phyloP scores from a whole-genome alignment of 768 basidiomycete genomes.

The Agaricus blazei region DNA sequence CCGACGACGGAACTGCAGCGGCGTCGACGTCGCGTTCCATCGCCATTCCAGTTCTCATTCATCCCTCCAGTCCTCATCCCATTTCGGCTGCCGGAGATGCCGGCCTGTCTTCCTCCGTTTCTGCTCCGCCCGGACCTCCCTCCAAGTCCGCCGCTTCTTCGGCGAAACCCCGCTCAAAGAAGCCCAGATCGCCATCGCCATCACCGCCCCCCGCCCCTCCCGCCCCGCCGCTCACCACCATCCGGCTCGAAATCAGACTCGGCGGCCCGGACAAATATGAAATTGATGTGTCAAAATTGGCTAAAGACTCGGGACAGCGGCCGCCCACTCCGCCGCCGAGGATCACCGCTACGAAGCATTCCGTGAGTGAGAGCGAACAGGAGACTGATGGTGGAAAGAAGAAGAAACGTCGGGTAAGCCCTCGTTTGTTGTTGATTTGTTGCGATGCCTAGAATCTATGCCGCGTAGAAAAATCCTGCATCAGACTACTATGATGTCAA shows the following conservation, averaged over 20 bases:
- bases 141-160: conserved; percentile 18
- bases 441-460: neutral
- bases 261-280: conserved; percentile 75
- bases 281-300: conserved; percentile 54
- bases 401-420: conserved; percentile 31
- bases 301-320: conserved; percentile 64
- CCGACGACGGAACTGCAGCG: neutral
- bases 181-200: conserved; percentile 34
- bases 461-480: conserved; percentile 43
- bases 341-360: conserved; percentile 33
- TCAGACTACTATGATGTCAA: conserved; percentile 85
- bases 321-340: conserved; percentile 53
- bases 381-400: conserved; percentile 24
- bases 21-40: conserved; percentile 14
- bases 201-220: conserved; percentile 56
- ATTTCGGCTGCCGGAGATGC: conserved; percentile 11
- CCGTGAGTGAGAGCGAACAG: conserved; percentile 44
- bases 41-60: conserved; percentile 27
- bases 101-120: conserved; percentile 14
- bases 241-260: conserved; percentile 63
- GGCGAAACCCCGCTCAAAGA: conserved; percentile 26
- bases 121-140: conserved; percentile 29
- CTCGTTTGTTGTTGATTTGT: neutral
- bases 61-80: conserved; percentile 19
- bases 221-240: conserved; percentile 52